Conservation (phyloP, 1,284 basidiomycete genomes). For the Pyrrhoderma lamaoense region DNA sequence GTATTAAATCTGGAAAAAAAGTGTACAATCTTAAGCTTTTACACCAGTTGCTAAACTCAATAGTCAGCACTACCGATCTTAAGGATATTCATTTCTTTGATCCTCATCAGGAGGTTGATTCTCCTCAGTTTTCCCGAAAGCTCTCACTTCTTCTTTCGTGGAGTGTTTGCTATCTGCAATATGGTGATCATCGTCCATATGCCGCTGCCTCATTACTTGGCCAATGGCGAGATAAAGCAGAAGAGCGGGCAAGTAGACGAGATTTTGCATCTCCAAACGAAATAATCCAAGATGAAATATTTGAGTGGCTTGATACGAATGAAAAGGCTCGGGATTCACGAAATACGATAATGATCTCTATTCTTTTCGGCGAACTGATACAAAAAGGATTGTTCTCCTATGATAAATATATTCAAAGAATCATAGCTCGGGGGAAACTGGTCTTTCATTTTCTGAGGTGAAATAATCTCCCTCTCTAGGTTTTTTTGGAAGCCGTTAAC, state of each 20-base stretch:
- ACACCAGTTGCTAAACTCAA: conserved; percentile 70
- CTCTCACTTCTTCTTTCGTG: conserved; percentile 79
- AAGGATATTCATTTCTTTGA: conserved; percentile 56
- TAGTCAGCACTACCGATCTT: conserved; percentile 65
- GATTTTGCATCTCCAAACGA: conserved; percentile 49
- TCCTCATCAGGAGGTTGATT: conserved; percentile 30
- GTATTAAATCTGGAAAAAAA: conserved; percentile 18
- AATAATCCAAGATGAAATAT: conserved; percentile 64
- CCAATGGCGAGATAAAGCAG: conserved; percentile 59
- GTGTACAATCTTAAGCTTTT: not conserved
- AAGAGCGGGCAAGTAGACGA: conserved; percentile 52
- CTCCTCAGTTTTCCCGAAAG: conserved; percentile 55
- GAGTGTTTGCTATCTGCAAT: conserved; percentile 79
- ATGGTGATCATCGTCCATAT: conserved; percentile 80
- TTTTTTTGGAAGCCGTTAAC: conserved; percentile 5
- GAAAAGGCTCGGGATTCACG: conserved; percentile 50
- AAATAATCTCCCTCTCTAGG: conserved; percentile 14
- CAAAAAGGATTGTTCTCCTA: conserved; percentile 76
- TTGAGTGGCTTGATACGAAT: conserved; percentile 79
- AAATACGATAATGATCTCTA: conserved; percentile 58
- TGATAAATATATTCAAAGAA: conserved; percentile 74
- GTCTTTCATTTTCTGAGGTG: conserved; percentile 50
- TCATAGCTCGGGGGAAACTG: conserved; percentile 77
- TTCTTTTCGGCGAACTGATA: conserved; percentile 76
- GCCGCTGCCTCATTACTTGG: conserved; percentile 72